Percentiles rank a stretch among this genome's conserved stretches.
These are phyloP conservation scores for Cyclocybe aegerita DNA, from an alignment of 768 basidiomycete genomes.

Conservation along the genomic window DNA sequence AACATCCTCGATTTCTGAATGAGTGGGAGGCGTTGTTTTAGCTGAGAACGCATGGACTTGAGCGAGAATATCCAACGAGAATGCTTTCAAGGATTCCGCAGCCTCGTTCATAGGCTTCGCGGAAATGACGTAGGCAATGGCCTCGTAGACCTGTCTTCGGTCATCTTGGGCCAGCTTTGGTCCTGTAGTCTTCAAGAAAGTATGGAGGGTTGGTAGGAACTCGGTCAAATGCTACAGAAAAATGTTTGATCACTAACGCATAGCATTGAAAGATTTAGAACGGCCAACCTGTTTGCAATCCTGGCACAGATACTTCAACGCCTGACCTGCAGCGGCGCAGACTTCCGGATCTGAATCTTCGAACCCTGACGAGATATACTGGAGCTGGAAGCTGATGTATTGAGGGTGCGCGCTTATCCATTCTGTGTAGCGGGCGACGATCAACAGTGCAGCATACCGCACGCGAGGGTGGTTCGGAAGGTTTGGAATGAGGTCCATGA, in stretches of 20 bases:
- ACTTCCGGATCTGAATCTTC: constrained; percentile 80
- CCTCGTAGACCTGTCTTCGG: constrained; percentile 89
- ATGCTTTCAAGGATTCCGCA: constrained; percentile 82
- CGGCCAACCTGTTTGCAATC: constrained; percentile 82
- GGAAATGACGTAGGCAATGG: constrained; percentile 92
- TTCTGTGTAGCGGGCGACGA: constrained; percentile 94
- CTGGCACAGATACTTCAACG: constrained; percentile 94
- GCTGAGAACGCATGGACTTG: constrained; percentile 65
- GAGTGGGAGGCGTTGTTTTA: constrained; percentile 55
- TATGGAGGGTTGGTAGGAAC: constrained; percentile 88
- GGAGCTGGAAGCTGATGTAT: constrained; percentile 82
- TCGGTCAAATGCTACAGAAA: constrained; percentile 76
- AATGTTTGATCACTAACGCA: constrained; percentile 1
- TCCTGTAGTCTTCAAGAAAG: constrained; percentile 81
- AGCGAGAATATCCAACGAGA: constrained; percentile 81
- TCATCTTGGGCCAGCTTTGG: constrained; percentile 83
- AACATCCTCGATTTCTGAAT: constrained; percentile 68
- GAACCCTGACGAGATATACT: constrained; percentile 92
- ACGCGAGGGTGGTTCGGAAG: constrained; percentile 89
- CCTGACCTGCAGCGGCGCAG: constrained; percentile 91
- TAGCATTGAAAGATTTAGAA: constrained; percentile 1
- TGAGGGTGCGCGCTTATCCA: constrained; percentile 92
- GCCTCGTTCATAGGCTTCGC: constrained; percentile 91
- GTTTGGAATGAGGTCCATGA: constrained; percentile 91
- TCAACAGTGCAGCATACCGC: constrained; percentile 92